Percentiles rank a stretch among this genome's conserved stretches.
These are phyloP conservation scores for Pyrenochaeta sp. DNA, from an alignment of 2,329 filamentous ascomycete species.

Conservation along the genomic window DNA sequence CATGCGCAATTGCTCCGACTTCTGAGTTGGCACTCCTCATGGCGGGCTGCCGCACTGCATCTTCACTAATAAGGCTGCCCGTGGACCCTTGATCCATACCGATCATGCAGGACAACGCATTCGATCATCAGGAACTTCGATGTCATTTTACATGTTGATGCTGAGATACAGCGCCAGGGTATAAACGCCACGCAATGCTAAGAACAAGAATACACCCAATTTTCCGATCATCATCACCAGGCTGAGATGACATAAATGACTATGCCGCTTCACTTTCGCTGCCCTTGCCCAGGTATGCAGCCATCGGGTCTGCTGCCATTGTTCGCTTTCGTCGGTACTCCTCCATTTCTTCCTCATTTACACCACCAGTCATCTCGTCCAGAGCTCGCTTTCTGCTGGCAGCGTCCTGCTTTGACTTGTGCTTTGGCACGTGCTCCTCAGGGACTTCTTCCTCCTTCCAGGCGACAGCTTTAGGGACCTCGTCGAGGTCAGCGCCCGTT, in stretches of 20 bases:
- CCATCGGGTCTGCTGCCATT: constrained; percentile 85
- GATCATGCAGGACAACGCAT: constrained; percentile 47
- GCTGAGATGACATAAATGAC: constrained; percentile 18
- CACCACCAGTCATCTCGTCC: constrained; percentile 78
- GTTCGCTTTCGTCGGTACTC: constrained; percentile 79
- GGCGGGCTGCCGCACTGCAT: constrained; percentile 23
- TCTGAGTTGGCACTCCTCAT: constrained; percentile 35
- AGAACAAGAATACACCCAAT: constrained; percentile 25
- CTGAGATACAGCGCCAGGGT: constrained; percentile 26
- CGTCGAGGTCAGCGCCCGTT: constrained; percentile 55
- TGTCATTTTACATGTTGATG: constrained; percentile 42
- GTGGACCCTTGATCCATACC: constrained; percentile 30
- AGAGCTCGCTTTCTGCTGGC: constrained; percentile 73
- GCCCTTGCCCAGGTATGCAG: constrained; percentile 69
- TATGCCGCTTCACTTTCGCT: constrained; percentile 72
- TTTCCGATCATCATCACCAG: too few species aligned
- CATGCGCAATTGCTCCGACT: constrained; percentile 34
- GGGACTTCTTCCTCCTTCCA: constrained; percentile 52
- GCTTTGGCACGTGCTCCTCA: constrained; percentile 54
- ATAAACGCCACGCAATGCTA: constrained; percentile 47
- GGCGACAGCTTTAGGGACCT: constrained; percentile 50
- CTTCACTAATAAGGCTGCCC: constrained; percentile 22
- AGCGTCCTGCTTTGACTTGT: constrained; percentile 52
- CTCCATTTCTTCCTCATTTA: constrained; percentile 86
- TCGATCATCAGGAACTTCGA: constrained; percentile 37